Conservation (phyloP, 2,329 filamentous ascomycete species). For the Eurotiales sp. region DNA sequence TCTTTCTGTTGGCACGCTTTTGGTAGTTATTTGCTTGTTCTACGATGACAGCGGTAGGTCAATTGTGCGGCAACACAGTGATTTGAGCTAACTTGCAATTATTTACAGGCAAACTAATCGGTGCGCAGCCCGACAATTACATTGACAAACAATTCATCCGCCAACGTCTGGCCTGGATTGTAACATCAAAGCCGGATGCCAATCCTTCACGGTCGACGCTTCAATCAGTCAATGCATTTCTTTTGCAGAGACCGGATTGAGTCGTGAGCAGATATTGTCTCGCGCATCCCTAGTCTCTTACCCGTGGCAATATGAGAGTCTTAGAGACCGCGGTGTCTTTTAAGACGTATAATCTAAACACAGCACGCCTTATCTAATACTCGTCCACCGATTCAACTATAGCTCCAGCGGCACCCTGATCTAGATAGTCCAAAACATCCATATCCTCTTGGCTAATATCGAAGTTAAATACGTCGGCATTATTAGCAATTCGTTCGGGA, state of each 20-base stretch:
- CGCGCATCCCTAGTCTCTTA: no score
- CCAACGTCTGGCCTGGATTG: constrained; percentile 74
- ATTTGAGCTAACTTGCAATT: constrained; percentile 17
- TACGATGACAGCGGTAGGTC: constrained; percentile 61
- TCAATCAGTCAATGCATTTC: constrained; percentile 85
- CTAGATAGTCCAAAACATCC: constrained; percentile 48
- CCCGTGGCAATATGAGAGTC: no score
- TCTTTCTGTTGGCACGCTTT: constrained; percentile 70
- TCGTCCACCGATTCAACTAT: constrained; percentile 48
- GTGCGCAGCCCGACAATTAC: constrained; percentile 21
- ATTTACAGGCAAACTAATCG: constrained; percentile 29
- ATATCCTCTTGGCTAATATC: constrained; percentile 57
- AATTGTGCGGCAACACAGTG: no score
- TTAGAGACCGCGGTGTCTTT: neutral
- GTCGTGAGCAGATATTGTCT: neutral
- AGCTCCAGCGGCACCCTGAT: constrained; percentile 47
- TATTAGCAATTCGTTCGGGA: constrained; percentile 62
- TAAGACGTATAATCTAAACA: constrained; percentile 10
- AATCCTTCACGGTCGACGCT: constrained; percentile 82
- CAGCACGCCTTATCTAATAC: constrained; percentile 22
- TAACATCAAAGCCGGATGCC: constrained; percentile 70
- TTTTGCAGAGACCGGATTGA: constrained; percentile 56
- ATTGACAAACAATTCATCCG: constrained; percentile 76
- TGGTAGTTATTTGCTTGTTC: constrained; percentile 72
- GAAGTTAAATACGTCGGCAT: constrained; percentile 61